Evolutionary conservation across 2,329 filamentous ascomycete species (phyloP), one percentile per base, ranked within the genome.

Genomic region (Ophiostoma novo-ulmi): DNA sequence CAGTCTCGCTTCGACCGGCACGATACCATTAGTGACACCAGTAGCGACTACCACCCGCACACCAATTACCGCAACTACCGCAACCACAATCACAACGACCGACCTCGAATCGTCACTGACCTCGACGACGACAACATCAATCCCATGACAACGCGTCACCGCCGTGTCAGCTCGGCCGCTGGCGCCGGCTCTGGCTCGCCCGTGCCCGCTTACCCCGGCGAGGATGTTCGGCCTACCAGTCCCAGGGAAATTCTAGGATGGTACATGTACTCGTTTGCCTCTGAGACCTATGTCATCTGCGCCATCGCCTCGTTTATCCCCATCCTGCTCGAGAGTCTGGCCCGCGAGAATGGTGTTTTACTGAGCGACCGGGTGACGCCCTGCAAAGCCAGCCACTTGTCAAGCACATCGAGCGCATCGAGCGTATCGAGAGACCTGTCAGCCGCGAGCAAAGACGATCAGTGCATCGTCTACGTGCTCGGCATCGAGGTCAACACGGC

Each of bases 181-280:
- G 26, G 31, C 31, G 31, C 31, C 31, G 39, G 39, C 39, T 14
- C 8, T 44, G 39, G 58, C 58, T 11, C 58, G 58, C 11, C 58
- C 58, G 52, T 58, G 52, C 65, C 65, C 39, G 84, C 87, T 71
- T 97, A 96, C 79, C 84, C 85, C 2, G 93, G 91, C 73, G 93
- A 98, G 79, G 95, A 99, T 80, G 91, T 89, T 35, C 86, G 94
- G n/a, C 87, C 91, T 70, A 98, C 95, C 11, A 97, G 92, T 79
- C 82, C 82, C 75, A 94, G 91, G 80, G 95, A 99, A 85, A 86
- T 98, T 72, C 84, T 89, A 55, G 95, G 94, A 75, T 99, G 96
- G 92, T 99, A 98, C 80, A 90, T 91, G 78, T 98, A 98, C 82
- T 91, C 91, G 61, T 98, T 97, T 85, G 95, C 95, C 35, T 93